Evolutionary conservation across 352 stramenopile genomes (phyloP).

Genomic region (Saprolegnia parasitica): DNA sequence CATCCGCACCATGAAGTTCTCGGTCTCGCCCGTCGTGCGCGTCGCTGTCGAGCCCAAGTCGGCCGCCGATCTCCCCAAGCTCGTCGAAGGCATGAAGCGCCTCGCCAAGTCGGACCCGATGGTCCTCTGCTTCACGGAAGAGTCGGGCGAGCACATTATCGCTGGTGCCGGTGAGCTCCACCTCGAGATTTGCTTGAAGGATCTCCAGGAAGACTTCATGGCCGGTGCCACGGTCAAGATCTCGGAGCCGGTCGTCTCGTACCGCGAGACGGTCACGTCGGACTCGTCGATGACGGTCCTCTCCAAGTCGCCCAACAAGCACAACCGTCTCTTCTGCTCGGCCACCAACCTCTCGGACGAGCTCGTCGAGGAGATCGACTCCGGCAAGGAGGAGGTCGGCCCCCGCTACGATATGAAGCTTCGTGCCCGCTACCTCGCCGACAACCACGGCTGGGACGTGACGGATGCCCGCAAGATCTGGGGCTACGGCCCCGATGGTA

Average conservation of each 20-base stretch:
- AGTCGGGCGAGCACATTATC: slow-evolving; percentile 99
- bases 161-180: slow-evolving; percentile 98
- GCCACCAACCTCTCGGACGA: slow-evolving; percentile 89
- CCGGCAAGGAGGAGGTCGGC: slow-evolving; percentile 90
- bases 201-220: slow-evolving; percentile 99
- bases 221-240: slow-evolving; percentile 95
- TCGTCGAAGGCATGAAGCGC: slow-evolving; percentile 99
- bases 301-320: slow-evolving; percentile 99
- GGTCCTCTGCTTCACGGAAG: slow-evolving; percentile 99
- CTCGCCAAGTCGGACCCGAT: slow-evolving; percentile 99
- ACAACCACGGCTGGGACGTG: slow-evolving; percentile 98
- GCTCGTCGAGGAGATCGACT: slow-evolving; percentile 96
- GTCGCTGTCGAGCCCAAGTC: slow-evolving; percentile 99
- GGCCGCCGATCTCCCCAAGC: slow-evolving; percentile 97
- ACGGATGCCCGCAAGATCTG: slow-evolving; percentile 99
- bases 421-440: slow-evolving; percentile 94
- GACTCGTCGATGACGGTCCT: slow-evolving; percentile 95
- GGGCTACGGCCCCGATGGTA: slow-evolving; percentile 98
- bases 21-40: slow-evolving; percentile 98
- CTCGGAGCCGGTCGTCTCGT: slow-evolving; percentile 98
- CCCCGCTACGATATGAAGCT: slow-evolving; percentile 95
- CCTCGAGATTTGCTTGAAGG: slow-evolving; percentile 99
- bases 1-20: slow-evolving; percentile 99
- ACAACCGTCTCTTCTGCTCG: slow-evolving; percentile 99
- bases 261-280: slow-evolving; percentile 97